A percentile compares a stretch with the other conserved stretches of the same genome.
Evolutionary conservation across 345 rosid genomes (phyloP).

Genomic region (Gynandropsis gynandra): DNA sequence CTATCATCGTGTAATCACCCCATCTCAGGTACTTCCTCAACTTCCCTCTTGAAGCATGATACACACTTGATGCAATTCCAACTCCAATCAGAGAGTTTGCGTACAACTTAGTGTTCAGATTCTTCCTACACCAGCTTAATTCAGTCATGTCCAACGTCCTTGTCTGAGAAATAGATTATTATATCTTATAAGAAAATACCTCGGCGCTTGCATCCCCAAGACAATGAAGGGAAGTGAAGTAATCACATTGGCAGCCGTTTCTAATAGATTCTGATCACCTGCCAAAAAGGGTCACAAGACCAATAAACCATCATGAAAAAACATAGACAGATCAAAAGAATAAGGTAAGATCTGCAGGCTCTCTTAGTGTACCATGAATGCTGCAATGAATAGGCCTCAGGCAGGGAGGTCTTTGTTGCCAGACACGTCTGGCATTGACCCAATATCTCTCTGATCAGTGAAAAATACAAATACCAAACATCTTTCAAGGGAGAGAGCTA

Average conservation of each 20-base stretch:
- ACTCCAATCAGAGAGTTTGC: constrained; percentile 96
- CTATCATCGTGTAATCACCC: constrained; percentile 92
- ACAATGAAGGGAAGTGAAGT: constrained; percentile 90
- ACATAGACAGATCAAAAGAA: not conserved
- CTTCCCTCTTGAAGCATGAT: constrained; percentile 84
- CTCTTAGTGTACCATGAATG: constrained; percentile 39
- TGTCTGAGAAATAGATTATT: not conserved
- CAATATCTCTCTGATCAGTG: not conserved
- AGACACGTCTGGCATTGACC: constrained; percentile 43
- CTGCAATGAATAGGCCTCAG: constrained; percentile 64
- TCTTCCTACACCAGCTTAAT: constrained; percentile 42
- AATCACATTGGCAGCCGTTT: constrained; percentile 63
- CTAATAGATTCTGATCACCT: constrained; percentile 67
- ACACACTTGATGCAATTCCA: constrained; percentile 77
- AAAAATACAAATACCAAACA: not conserved
- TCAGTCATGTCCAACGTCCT: not conserved
- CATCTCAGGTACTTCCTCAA: constrained; percentile 75
- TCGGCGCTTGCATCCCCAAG: constrained; percentile 84
- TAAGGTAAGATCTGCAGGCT: not conserved
- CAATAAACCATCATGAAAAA: not conserved
- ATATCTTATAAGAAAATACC: constrained; percentile 36
- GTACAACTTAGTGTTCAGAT: constrained; percentile 57
- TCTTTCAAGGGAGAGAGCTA: too few species aligned
- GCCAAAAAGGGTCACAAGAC: constrained; percentile 1
- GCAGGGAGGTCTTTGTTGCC: constrained; percentile 95